Evolutionary conservation across 148 eudicot genomes (phyloP).

Genomic region (Diospyros kaki): DNA sequence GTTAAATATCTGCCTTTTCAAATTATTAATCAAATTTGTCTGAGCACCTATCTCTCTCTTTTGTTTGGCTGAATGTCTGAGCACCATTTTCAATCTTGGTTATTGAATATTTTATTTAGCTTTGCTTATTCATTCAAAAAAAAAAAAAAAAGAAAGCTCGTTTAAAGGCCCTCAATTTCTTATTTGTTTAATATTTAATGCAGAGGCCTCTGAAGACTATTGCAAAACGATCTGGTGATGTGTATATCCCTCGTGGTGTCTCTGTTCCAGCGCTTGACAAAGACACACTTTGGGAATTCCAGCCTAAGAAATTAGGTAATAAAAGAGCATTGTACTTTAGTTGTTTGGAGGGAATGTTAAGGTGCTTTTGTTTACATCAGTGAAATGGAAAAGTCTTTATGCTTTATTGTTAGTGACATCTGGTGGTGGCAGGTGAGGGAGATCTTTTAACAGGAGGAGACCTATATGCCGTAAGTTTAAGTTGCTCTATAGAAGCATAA

Average conservation of each 20-base stretch:
- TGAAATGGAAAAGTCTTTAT: not conserved
- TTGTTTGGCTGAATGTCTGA: no score
- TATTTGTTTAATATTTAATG: slow-evolving; percentile 12
- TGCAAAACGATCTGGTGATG: slow-evolving; percentile 88
- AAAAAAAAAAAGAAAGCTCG: no score
- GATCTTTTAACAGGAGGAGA: slow-evolving; percentile 96
- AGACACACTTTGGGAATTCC: slow-evolving; percentile 92
- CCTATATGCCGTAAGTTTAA: slow-evolving; percentile 86
- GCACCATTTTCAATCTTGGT: no score
- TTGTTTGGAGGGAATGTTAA: slow-evolving; percentile 3
- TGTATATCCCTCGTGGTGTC: slow-evolving; percentile 98
- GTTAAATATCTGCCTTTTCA: slow-evolving; percentile 1
- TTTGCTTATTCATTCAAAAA: no score
- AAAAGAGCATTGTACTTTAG: slow-evolving; percentile 8
- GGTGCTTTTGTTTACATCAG: not conserved
- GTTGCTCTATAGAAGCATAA: slow-evolving; percentile 6
- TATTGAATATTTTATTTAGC: no score
- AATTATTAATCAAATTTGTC: not conserved
- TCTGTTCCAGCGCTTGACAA: slow-evolving; percentile 93
- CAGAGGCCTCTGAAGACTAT: slow-evolving; percentile 99
- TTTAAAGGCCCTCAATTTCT: not conserved
- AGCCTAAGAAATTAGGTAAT: slow-evolving; percentile 82
- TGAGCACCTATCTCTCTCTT: not conserved
- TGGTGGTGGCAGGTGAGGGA: slow-evolving; percentile 73
- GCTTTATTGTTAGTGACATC: slow-evolving; percentile 6